phyloP scores from a whole-genome alignment of 768 basidiomycete genomes.

The Cystofilobasidium ferigula region DNA sequence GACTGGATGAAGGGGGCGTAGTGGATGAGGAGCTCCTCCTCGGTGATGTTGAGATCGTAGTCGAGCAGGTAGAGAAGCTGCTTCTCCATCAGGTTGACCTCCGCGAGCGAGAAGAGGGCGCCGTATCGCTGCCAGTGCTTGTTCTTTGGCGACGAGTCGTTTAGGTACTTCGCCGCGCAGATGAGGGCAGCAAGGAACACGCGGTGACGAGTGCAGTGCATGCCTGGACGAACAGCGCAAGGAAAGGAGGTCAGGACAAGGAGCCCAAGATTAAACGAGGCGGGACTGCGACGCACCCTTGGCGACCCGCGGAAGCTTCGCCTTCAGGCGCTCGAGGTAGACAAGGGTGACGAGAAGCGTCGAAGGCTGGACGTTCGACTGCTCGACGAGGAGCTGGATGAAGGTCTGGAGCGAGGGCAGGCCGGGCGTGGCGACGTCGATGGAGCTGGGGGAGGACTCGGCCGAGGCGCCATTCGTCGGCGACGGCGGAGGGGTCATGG shows the following conservation, averaged over 20 bases:
- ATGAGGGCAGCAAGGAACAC: conserved; percentile 94
- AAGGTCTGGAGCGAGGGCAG: conserved; percentile 65
- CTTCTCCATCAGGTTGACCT: conserved; percentile 89
- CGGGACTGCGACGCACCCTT: conserved; percentile 54
- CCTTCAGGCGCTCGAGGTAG: conserved; percentile 76
- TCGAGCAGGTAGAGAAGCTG: conserved; percentile 86
- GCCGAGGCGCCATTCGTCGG: conserved; percentile 43
- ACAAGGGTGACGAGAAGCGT: conserved; percentile 82
- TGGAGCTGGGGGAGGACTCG: background rate
- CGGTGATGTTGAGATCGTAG: conserved; percentile 76
- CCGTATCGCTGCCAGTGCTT: conserved; percentile 79
- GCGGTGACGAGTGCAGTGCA: conserved; percentile 85
- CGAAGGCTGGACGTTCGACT: conserved; percentile 77
- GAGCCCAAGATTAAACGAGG: background rate
- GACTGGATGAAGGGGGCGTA: conserved; percentile 49
- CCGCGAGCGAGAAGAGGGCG: conserved; percentile 48
- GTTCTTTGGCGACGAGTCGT: conserved; percentile 87
- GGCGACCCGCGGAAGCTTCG: conserved; percentile 67
- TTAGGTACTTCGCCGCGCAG: conserved; percentile 90
- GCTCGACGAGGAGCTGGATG: conserved; percentile 65
- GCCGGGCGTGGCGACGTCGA: conserved; percentile 11
- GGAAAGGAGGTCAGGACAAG: conserved; percentile 17
- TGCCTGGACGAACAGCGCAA: conserved; percentile 46
- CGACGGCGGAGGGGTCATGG: conserved; percentile 62
- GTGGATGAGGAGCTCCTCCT: conserved; percentile 55